These are phyloP conservation scores for Neohortaea acidophila DNA, from an alignment of 495 filamentous ascomycete genomes.

Conservation along the genomic window DNA sequence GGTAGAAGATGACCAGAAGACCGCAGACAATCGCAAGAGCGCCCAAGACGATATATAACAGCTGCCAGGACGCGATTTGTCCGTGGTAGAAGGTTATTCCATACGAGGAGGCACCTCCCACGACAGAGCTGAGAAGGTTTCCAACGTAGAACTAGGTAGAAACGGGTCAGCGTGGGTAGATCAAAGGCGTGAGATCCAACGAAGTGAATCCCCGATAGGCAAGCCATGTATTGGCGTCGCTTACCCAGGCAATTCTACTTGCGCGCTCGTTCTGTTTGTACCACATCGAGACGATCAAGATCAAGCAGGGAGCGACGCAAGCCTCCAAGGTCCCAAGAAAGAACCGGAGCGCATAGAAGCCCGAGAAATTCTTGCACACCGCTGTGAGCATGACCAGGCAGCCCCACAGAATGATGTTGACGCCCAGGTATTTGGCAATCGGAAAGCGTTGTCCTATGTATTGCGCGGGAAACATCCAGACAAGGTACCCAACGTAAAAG, in stretches of 20 bases:
- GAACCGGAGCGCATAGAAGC: constrained; percentile 11
- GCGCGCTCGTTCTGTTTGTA: constrained; percentile 17
- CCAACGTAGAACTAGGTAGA: constrained; percentile 16
- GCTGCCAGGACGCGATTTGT: constrained; percentile 12
- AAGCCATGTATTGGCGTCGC: too few relatives aligned
- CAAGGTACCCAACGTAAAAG: constrained; percentile 16
- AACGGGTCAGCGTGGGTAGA: too few relatives aligned
- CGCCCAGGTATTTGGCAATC: constrained; percentile 14
- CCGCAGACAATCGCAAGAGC: constrained; percentile 6
- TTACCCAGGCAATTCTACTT: constrained; percentile 6
- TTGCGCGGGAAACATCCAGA: constrained; percentile 12
- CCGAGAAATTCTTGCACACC: constrained; percentile 14
- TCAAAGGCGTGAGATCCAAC: too few relatives aligned
- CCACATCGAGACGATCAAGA: constrained; percentile 17
- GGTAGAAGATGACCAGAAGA: constrained; percentile 10
- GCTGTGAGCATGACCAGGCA: constrained; percentile 9
- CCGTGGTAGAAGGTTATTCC: constrained; percentile 12
- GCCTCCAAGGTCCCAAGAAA: constrained; percentile 17
- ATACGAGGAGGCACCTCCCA: constrained; percentile 13
- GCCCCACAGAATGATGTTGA: constrained; percentile 19
- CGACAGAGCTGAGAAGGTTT: constrained; percentile 9
- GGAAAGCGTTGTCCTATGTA: constrained; percentile 14
- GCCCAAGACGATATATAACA: constrained; percentile 15
- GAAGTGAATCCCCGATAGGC: too few relatives aligned
- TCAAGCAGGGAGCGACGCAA: constrained; percentile 13